A percentile compares a stretch with the other conserved stretches of the same genome.
phyloP scores from a whole-genome alignment of 164 flowering plant genomes.

The Houttuynia cordata region DNA sequence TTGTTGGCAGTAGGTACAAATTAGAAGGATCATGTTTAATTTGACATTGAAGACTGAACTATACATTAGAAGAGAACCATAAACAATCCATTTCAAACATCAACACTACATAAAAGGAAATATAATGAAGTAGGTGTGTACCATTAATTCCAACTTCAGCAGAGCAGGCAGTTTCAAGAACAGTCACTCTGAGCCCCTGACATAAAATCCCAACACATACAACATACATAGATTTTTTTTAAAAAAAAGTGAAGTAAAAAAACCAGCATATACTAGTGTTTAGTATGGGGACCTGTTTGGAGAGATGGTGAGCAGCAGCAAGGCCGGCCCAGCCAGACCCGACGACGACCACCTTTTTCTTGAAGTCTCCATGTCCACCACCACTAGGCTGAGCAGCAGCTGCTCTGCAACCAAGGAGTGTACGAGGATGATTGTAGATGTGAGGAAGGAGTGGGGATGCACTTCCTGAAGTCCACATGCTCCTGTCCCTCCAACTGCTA shows the following conservation, averaged over 20 bases:
- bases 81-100: too few relatives aligned
- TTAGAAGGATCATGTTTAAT: too few relatives aligned
- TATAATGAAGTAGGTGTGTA: constrained; percentile 6
- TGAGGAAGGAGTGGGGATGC: neutral
- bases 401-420: constrained; percentile 18
- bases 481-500: too few relatives aligned
- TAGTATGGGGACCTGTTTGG: constrained; percentile 52
- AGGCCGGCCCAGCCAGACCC: constrained; percentile 67
- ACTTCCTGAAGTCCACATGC: too few relatives aligned
- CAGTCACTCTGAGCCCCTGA: constrained; percentile 52
- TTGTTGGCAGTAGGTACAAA: too few relatives aligned
- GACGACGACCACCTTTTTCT: constrained; percentile 41
- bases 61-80: too few relatives aligned
- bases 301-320: constrained; percentile 61
- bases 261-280: neutral
- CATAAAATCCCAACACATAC: constrained; percentile 2
- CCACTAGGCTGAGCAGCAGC: constrained; percentile 11
- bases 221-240: neutral
- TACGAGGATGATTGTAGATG: neutral
- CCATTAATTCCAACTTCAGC: constrained; percentile 38
- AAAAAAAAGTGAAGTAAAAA: neutral
- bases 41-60: too few relatives aligned
- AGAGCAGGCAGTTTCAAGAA: constrained; percentile 25
- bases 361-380: constrained; percentile 7
- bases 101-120: neutral